phyloP scores from a whole-genome alignment of 2,329 filamentous ascomycete genomes.

The Zymoseptoria crescenta region DNA sequence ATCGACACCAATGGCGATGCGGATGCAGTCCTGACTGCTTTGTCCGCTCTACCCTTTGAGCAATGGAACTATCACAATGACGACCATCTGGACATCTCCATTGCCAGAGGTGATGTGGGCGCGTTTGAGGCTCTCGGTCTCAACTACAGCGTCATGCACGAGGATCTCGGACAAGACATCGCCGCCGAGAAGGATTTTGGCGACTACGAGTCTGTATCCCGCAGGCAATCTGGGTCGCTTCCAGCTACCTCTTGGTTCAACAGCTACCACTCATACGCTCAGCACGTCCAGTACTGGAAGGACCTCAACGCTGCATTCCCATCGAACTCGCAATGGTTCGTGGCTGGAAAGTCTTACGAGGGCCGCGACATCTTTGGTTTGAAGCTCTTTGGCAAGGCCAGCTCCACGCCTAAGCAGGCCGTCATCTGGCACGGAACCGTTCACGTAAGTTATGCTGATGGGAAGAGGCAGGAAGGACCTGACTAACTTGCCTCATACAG shows the following conservation, averaged over 20 bases:
- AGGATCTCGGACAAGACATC: conserved; percentile 17
- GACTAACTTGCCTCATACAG: conserved; percentile 16
- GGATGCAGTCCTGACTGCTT: conserved; percentile 3
- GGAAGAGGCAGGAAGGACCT: conserved; percentile 16
- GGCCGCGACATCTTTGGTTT: conserved; percentile 19
- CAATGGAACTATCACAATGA: conserved; percentile 11
- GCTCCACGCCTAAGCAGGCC: conserved; percentile 13
- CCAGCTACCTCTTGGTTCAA: conserved; percentile 18
- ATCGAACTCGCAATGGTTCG: conserved; percentile 17
- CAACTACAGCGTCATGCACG: conserved; percentile 13
- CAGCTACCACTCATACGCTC: conserved; percentile 19
- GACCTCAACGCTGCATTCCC: conserved; percentile 18
- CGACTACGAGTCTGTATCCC: conserved; percentile 6
- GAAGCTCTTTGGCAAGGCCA: conserved; percentile 19
- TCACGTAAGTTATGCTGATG: conserved; percentile 10
- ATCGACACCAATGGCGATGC: conserved; percentile 9
- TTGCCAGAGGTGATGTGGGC: conserved; percentile 7
- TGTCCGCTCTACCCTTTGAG: conserved; percentile 12
- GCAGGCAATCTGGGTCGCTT: conserved; percentile 9
- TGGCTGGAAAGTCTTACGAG: conserved; percentile 16
- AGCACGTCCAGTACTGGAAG: conserved; percentile 20
- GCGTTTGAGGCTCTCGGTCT: conserved; percentile 14
- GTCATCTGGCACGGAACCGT: conserved; percentile 19
- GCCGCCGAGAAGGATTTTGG: conserved; percentile 6
- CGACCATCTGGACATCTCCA: conserved; percentile 14